Evolutionary conservation across 176 grass and related monocot genomes (phyloP), one percentile per base, ranked within the genome.

Genomic region (Aegilops speltoides): DNA sequence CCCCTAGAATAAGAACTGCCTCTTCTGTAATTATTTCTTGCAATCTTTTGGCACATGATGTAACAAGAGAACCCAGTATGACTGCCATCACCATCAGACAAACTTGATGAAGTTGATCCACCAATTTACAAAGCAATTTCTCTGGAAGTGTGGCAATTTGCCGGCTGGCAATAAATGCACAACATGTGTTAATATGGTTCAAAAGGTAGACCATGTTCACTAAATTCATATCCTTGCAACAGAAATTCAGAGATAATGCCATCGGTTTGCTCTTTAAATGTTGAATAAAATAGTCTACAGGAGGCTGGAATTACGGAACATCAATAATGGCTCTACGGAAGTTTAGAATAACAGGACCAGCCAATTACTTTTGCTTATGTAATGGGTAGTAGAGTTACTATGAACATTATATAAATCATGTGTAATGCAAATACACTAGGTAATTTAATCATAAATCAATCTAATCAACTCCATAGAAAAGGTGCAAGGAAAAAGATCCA

Each of bases 21-120:
- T 93, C 82, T 15, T 59, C 41, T 16, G 25, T 82, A 25, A 80
- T 28, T 3, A 89, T 23, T 3, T 68, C 32, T 57, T 60, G 10
- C 14, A 84, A 5, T n/a, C 71, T 84, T 6, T 43, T 52, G 0
- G 56, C 15, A 16, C 48, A 87, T 34, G 19, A 75, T 40, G 26
- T 6, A 10, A 85, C 67, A 26, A 93, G 25, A 56, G n/a, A 64
- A 81, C 57, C 12, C 6, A 89, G 11, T 16, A 89, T 2, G 77
- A 20, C 77, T 40, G 75, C n/a, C n/a, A n/a, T n/a, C n/a, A n/a
- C 26, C 87, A 89, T 89, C 64, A 14, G 22, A 64, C 22, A 33
- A 75, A 1, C 10, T 61, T 23, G 29, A 2, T 15, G 0, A 57
- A 8, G 12, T 9, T 48, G 2, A 67, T 22, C 34, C 4, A 19